Conservation (phyloP, 1,284 basidiomycete genomes). For the Waitea zeae region DNA sequence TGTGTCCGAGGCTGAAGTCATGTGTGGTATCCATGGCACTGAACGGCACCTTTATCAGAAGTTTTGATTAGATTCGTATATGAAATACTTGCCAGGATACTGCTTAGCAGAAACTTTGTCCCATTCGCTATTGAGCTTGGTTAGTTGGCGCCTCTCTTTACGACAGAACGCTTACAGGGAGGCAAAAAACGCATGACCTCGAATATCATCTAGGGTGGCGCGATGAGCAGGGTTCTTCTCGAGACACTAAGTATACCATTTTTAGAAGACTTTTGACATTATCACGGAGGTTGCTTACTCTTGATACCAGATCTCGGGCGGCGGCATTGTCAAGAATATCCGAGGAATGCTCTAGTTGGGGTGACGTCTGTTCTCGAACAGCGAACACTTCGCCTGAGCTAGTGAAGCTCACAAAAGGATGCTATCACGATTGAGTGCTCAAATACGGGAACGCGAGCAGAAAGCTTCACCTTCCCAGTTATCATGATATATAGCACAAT, state of each 20-base stretch:
- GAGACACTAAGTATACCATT: not conserved
- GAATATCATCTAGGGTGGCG: not conserved
- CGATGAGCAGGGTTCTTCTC: not conserved
- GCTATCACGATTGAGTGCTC: not conserved
- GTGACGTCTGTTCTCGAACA: not conserved
- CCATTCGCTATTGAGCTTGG: not conserved
- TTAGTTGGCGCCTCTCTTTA: not conserved
- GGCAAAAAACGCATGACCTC: not conserved
- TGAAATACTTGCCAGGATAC: too few species aligned
- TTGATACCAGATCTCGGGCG: not conserved
- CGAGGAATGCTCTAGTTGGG: not conserved
- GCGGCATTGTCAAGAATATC: not conserved
- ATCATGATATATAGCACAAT: slow-evolving; percentile 59
- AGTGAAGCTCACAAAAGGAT: not conserved
- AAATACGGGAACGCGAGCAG: not conserved
- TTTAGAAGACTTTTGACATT: not conserved
- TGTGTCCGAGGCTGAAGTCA: too few species aligned
- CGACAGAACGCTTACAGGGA: not conserved
- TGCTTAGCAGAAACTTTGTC: not conserved
- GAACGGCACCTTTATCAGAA: too few species aligned
- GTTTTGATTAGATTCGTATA: too few species aligned
- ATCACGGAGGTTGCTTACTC: too few species aligned
- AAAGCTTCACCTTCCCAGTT: slow-evolving; percentile 32
- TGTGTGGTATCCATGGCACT: too few species aligned
- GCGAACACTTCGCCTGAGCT: not conserved